Evolutionary conservation across 2,329 filamentous ascomycete species (phyloP).

Genomic region (Calonectria leucothoes): DNA sequence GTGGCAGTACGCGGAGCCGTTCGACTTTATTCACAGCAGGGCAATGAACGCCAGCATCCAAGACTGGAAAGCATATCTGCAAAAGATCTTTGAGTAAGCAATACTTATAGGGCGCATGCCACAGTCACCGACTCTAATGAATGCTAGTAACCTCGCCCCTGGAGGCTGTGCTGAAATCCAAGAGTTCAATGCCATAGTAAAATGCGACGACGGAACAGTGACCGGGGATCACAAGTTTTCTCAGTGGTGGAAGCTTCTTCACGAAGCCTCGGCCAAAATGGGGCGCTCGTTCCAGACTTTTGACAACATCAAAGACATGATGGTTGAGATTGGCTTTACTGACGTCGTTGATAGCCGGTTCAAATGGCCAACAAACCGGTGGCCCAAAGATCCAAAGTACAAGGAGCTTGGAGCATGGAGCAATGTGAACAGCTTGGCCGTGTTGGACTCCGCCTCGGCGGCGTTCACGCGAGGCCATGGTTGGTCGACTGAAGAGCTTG

Average conservation of each 20-base stretch:
- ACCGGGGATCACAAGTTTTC: conserved; percentile 32
- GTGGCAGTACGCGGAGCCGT: background rate
- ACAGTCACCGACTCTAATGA: background rate
- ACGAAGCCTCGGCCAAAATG: conserved; percentile 42
- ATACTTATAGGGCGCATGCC: rapidly evolving
- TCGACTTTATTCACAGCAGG: conserved; percentile 12
- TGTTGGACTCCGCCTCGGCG: conserved; percentile 44
- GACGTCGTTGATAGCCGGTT: conserved; percentile 59
- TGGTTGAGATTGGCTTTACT: conserved; percentile 62
- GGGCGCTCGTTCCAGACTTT: conserved; percentile 42
- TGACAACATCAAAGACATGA: conserved; percentile 39
- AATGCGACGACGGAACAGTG: conserved; percentile 29
- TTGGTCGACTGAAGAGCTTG: conserved; percentile 38
- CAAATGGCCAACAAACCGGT: conserved; percentile 61
- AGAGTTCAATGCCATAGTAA: conserved; percentile 31
- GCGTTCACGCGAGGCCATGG: conserved; percentile 41
- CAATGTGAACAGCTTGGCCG: conserved; percentile 33
- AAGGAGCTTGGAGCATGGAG: conserved; percentile 60
- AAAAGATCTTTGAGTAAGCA: conserved; percentile 7
- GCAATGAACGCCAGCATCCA: conserved; percentile 3
- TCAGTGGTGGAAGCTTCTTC: conserved; percentile 42
- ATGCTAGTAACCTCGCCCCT: conserved; percentile 23
- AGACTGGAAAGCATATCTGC: background rate
- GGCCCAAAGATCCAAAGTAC: conserved; percentile 60
- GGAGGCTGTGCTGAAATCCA: conserved; percentile 36